Evolutionary conservation across 176 grass and related monocot species (phyloP), one percentile per base, ranked within the genome.

Genomic region (Ananas comosus): DNA sequence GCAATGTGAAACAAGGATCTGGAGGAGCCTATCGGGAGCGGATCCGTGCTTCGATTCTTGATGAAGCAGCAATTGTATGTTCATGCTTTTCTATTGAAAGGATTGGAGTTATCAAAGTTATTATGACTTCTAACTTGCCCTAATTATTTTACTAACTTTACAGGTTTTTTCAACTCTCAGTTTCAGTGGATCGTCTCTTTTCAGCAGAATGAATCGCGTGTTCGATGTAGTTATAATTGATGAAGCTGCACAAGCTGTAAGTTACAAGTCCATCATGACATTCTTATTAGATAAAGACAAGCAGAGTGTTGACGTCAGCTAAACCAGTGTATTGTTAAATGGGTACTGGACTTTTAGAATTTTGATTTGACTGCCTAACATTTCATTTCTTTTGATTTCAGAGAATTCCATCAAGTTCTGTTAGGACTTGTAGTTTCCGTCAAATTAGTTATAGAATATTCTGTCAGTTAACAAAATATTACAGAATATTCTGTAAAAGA

Each of bases 151-250:
- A 61, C 75, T n/a, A 70, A 71, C 73, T 53, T 56, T 18, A 56
- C 77, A 97, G 93, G 93, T 97, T 51, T 97, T 97, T 89, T 92
- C 93, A 63, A 97, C 93, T 70, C 84, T 97, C 47, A 92, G 93
- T 85, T 96, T 96, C 69, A 97, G 93, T 69, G 93, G 93, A 53
- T 92, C 86, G 11, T 74, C 86, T 63, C 63, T 84, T 76, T 92
- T 97, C 51, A 92, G 74, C 75, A 92, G 84, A 75, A 92, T 92
- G 93, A 74, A 68, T 66, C 89, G 89, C 65, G 64, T 70, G 59
- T 97, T 97, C 74, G 93, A 97, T 87, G 83, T 97, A 64, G 86
- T 97, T 76, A 97, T 97, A 85, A 97, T 97, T 85, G 93, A 97
- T 85, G 93, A 97, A 92, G 93, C 93, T 67, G 89, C 93, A 58